These are phyloP conservation scores for Neurospora pannonica DNA, from an alignment of 495 filamentous ascomycete genomes.

Conservation along the genomic window DNA sequence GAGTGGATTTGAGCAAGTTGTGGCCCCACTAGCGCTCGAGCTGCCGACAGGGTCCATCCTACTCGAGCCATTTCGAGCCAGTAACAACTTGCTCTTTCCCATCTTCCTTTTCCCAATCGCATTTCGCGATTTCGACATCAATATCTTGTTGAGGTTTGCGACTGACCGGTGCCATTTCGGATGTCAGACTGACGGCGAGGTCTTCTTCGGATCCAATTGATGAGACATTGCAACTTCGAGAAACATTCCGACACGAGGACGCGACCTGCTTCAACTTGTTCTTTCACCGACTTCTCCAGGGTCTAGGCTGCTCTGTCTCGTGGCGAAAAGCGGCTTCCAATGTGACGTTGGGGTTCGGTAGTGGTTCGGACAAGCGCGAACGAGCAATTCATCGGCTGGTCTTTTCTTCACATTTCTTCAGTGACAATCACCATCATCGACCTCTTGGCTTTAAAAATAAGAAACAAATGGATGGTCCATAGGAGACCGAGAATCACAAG, in stretches of 20 bases:
- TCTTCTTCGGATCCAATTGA: neutral
- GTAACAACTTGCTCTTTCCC: constrained; percentile 21
- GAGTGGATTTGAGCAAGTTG: constrained; percentile 45
- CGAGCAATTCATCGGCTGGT: neutral
- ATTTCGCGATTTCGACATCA: neutral
- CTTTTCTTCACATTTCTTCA: neutral
- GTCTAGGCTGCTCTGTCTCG: neutral
- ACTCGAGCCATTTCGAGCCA: constrained; percentile 5
- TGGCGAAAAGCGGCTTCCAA: neutral
- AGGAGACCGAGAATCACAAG: neutral
- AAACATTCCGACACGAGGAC: neutral
- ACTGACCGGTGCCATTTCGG: neutral
- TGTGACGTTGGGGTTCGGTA: neutral
- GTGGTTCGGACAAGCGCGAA: neutral
- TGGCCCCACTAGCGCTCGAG: constrained; percentile 18
- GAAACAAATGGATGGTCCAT: neutral
- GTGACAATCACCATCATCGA: neutral
- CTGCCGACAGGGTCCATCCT: neutral
- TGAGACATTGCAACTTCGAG: neutral
- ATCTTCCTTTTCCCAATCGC: neutral
- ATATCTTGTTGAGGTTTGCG: neutral
- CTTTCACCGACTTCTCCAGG: neutral
- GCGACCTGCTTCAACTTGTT: neutral
- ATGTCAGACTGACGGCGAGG: neutral
- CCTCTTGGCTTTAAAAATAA: neutral